Conservation (phyloP, 495 filamentous ascomycete species). For the Haplographium delicatum region DNA sequence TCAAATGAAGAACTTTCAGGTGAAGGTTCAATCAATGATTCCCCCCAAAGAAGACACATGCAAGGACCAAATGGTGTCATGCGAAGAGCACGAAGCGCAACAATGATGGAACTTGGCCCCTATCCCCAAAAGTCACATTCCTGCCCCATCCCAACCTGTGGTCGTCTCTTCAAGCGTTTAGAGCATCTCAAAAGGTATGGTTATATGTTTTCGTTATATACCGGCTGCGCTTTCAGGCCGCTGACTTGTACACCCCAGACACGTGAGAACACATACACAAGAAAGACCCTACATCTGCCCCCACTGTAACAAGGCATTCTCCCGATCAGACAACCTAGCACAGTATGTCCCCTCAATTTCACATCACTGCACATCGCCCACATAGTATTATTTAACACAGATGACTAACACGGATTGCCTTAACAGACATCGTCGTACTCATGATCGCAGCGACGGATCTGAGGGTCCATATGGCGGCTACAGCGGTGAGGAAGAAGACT, state of each 20-base stretch:
- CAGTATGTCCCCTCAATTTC: slow-evolving; percentile 59
- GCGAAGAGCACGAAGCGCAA: slow-evolving; percentile 88
- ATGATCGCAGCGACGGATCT: slow-evolving; percentile 69
- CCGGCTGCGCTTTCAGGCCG: slow-evolving; percentile 42
- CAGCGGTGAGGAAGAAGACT: slow-evolving; percentile 66
- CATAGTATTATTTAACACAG: slow-evolving; percentile 10
- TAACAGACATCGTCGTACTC: slow-evolving; percentile 88
- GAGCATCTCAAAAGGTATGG: slow-evolving; percentile 98
- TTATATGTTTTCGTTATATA: slow-evolving; percentile 47
- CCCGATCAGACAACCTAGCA: slow-evolving; percentile 95
- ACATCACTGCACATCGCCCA: slow-evolving; percentile 13
- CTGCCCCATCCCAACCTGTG: slow-evolving; percentile 97
- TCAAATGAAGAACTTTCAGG: slow-evolving; percentile 58
- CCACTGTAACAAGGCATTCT: slow-evolving; percentile 98
- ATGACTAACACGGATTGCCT: slow-evolving; percentile 31
- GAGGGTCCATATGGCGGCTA: slow-evolving; percentile 59
- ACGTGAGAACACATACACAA: slow-evolving; percentile 98
- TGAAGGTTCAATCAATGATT: slow-evolving; percentile 50
- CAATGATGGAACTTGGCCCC: slow-evolving; percentile 91
- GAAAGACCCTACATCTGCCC: slow-evolving; percentile 96
- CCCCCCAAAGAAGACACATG: slow-evolving; percentile 48
- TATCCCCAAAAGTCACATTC: slow-evolving; percentile 98
- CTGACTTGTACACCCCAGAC: slow-evolving; percentile 58
- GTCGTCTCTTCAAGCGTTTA: slow-evolving; percentile 95
- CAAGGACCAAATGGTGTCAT: slow-evolving; percentile 68